Base-by-base conservation (phyloP, 179 eudicot species). In the Gypsophila paniculata region DNA sequence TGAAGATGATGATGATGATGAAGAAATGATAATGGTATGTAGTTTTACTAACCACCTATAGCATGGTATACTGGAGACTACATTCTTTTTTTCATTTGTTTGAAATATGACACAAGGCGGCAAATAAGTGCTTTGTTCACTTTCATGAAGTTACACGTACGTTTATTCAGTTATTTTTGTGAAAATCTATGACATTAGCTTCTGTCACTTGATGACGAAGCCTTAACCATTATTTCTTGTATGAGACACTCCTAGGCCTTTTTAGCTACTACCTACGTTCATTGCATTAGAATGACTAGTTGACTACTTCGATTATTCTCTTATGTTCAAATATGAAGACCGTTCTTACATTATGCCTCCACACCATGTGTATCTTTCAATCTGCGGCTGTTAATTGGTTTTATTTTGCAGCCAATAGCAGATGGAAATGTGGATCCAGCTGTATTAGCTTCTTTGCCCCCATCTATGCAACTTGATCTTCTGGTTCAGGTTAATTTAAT, bases 391-490 rank as follows among this genome's bases (percentile, higher is more conserved):
- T 21, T 61, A 46, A 69, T 26, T 51, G 4, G 69, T 17, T 48
- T 60, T 55, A 39, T 81, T 69, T 63, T 86, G 86, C 86, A 93
- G 98, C 98, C 98, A 75, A 75, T 86, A 72, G 82, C 85, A 74
- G 76, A 83, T 74, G 96, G 90, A 48, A 85, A 84, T 68, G 84
- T 93, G 70, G 98, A 93, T 83, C 96, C 97, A 60, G 84, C 97
- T 69, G 89, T 93, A 19, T 84, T 93, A 82, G 98, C 98, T 74
- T 81, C 97, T 76, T 85, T 93, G 83, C 98, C 98, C 76, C 98
- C 98, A 69, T 93, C 98, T 23, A 88, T 93, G 97, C 98, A 93
- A 82, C 97, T 93, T 77, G 98, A 93, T 79, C 98, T 93, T 79
- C 97, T 93, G 76, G 97, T 73, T 75, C 98, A 93, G 90, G 98